Base-by-base conservation (phyloP, 176 grass and related monocot species). In the Aegilops longissima region DNA sequence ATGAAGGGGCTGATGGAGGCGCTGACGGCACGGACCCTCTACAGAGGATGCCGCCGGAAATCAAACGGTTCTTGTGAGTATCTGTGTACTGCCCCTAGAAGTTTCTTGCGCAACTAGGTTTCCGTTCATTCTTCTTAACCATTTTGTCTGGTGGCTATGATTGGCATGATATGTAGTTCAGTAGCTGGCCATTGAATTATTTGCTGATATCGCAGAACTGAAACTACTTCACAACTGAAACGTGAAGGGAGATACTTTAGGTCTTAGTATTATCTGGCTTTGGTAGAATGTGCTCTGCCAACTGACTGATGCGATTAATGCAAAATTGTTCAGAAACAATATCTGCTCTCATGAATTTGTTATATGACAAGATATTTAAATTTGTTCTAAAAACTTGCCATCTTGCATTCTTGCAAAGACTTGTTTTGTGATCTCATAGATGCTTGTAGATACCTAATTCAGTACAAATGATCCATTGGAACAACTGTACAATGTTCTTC, bases 21-120 rank as follows among this genome's bases (percentile, higher is more conserved):
- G 85, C 92, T 0, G 91, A 92, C 4, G 86, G 86, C 31, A 79
- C 89, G 0, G 97, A 99, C 51, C 92, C 94, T 12, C 90, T 83
- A 1, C 94, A 99, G 85, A 97, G 89, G 62, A 99, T 99, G 97
- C 97, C 97, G 9, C 85, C 94, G 10, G 97, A 99, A 73, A 99
- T 99, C 73, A 99, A 90, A 38, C 94, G 97, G 16, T 99, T 99
- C 87, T 99, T 97, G 97, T 99, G 82, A 91, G 92, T 89, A 76
- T 18, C 12, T 30, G 24, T 51, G 14, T 12, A 7, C 34, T 27
- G 34, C 38, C 27, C 31, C 54, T 18, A 18, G 14, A 70, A 70
- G 12, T 34, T 21, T 61, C 6, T 11, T 9, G 11, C 23, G 69
- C 4, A 3, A 8, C 49, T 35, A 30, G 27, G n/a, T 58, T 88